A percentile compares a stretch with the other conserved stretches of the same genome.
Conservation (phyloP, 176 grass and related monocot genomes). For the Lolium perenne region DNA sequence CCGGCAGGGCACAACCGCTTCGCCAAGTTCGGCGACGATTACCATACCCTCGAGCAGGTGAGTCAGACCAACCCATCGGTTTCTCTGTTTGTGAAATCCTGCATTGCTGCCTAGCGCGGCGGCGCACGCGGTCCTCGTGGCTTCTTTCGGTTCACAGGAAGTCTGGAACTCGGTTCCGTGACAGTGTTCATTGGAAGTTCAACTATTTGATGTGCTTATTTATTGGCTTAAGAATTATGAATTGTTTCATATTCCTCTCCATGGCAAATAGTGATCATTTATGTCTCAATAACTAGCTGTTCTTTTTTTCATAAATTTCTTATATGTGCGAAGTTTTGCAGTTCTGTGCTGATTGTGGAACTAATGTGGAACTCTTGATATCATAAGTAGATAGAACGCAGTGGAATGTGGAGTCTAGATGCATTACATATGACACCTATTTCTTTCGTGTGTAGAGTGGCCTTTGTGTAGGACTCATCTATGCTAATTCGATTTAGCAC, state of each 20-base stretch:
- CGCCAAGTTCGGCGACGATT: slow-evolving; percentile 67
- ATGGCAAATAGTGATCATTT: neutral
- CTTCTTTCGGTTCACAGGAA: neutral
- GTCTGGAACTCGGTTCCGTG: too few relatives aligned
- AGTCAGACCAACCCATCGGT: neutral
- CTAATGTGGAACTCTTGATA: neutral
- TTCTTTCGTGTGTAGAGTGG: slow-evolving; percentile 3
- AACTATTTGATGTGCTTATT: too few relatives aligned
- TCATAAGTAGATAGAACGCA: too few relatives aligned
- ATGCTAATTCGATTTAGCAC: neutral
- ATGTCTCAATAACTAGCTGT: neutral
- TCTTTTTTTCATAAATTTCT: neutral
- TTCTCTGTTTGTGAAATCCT: neutral
- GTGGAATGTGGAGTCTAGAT: neutral
- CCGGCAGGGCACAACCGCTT: slow-evolving; percentile 36
- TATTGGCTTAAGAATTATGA: neutral
- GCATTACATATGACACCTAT: neutral
- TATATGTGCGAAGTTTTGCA: neutral
- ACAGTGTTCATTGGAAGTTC: too few relatives aligned
- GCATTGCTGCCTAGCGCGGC: neutral
- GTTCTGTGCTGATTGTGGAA: neutral
- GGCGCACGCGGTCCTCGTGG: neutral
- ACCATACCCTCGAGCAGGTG: slow-evolving; percentile 66
- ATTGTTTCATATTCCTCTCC: neutral
- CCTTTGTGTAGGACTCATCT: neutral